A percentile compares a stretch with the other conserved stretches of the same genome.
Conservation (phyloP, 2,329 filamentous ascomycete species). For the Cylindrodendrum hubeiense region DNA sequence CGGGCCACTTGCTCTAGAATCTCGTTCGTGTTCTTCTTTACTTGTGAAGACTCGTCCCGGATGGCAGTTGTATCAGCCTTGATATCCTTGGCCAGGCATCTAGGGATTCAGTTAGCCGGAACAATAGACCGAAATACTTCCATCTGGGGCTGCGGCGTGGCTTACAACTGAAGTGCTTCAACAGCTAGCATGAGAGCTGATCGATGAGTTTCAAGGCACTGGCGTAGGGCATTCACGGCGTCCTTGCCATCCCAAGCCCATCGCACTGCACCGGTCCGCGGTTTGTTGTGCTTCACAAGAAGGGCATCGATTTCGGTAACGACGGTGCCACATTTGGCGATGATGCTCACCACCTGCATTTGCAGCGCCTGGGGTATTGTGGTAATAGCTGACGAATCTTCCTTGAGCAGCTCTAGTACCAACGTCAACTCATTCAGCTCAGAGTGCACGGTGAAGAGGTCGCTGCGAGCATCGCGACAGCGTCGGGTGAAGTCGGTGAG, state of each 20-base stretch:
- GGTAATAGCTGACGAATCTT: not conserved
- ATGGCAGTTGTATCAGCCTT: constrained; percentile 4
- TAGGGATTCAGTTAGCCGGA: not conserved
- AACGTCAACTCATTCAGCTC: constrained; percentile 4
- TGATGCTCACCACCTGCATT: not conserved
- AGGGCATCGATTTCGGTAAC: not conserved
- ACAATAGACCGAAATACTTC: not conserved
- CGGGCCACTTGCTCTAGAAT: constrained; percentile 2
- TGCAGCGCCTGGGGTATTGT: not conserved
- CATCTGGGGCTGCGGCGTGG: not conserved
- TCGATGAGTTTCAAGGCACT: constrained; percentile 2
- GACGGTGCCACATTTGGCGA: not conserved
- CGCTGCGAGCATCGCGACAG: not conserved
- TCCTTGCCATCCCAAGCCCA: constrained; percentile 14
- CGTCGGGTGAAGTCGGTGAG: not conserved
- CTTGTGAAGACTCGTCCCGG: not conserved
- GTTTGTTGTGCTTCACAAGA: not conserved
- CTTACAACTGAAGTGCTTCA: constrained; percentile 4
- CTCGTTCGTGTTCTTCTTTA: constrained; percentile 1
- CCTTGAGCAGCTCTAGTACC: constrained; percentile 5
- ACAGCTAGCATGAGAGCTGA: not conserved
- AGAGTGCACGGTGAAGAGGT: not conserved
- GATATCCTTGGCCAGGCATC: constrained; percentile 1
- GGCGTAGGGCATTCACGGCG: not conserved
- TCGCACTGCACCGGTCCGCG: not conserved